Evolutionary conservation across 768 basidiomycete species (phyloP).

Genomic region (Trametes cubensis): DNA sequence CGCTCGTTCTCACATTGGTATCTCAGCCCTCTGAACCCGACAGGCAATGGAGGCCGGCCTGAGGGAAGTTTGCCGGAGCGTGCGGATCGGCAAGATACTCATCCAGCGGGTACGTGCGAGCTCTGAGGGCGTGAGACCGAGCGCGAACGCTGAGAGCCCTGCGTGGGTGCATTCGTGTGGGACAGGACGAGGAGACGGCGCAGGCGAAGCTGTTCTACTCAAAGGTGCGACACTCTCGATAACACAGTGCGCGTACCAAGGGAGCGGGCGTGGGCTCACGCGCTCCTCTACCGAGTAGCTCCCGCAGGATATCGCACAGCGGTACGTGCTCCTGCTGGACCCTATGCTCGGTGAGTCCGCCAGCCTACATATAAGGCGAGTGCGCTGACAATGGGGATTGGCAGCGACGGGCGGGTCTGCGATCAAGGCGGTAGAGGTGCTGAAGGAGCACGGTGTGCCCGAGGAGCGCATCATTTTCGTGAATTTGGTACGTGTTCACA

Average conservation of each 20-base stretch:
- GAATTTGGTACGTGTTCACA: conserved; percentile 65
- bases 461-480: conserved; percentile 96
- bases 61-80: conserved; percentile 91
- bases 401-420: conserved; percentile 95
- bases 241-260: conserved; percentile 5
- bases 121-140: neutral
- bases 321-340: conserved; percentile 93
- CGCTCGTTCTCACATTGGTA: too few species aligned
- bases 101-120: conserved; percentile 78
- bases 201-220: conserved; percentile 92
- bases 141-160: too few species aligned
- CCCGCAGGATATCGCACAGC: conserved; percentile 86
- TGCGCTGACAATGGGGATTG: neutral
- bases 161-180: neutral
- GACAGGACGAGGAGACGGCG: conserved; percentile 91
- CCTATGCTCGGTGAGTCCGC: conserved; percentile 86
- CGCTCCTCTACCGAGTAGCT: conserved; percentile 50
- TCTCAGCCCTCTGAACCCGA: neutral
- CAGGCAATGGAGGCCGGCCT: conserved; percentile 98
- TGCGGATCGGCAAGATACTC: conserved; percentile 95
- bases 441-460: conserved; percentile 88
- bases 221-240: conserved; percentile 50
- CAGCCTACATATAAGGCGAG: neutral
- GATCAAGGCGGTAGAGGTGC: conserved; percentile 94
- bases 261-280: neutral